Conservation (phyloP, 768 basidiomycete species). For the Boletus subcaerulescens region DNA sequence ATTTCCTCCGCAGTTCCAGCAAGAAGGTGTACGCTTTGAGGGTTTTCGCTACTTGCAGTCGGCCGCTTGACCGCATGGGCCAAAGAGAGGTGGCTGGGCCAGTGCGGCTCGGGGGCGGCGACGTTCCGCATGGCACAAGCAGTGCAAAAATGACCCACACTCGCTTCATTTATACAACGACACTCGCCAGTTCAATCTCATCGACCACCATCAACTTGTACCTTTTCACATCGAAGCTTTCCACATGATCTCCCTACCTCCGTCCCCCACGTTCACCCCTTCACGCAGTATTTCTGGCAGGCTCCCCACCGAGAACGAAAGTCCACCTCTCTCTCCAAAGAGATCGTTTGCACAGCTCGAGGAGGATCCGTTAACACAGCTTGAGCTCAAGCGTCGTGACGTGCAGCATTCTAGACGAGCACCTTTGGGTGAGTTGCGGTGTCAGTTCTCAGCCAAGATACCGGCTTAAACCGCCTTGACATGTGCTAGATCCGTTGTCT, state of each 20-base stretch:
- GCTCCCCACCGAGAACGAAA: constrained; percentile 8
- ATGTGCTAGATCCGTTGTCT: constrained; percentile 28
- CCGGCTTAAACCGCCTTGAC: constrained; percentile 1
- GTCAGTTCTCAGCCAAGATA: background rate
- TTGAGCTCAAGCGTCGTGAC: constrained; percentile 19
- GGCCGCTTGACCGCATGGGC: background rate
- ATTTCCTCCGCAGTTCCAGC: constrained; percentile 1
- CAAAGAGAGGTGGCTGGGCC: background rate
- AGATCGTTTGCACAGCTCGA: constrained; percentile 18
- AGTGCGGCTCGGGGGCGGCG: constrained; percentile 1
- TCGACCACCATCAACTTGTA: constrained; percentile 4
- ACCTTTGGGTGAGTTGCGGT: constrained; percentile 26
- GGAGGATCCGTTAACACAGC: constrained; percentile 10
- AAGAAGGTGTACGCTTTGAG: constrained; percentile 10
- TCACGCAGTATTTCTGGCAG: background rate
- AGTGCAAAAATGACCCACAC: constrained; percentile 24
- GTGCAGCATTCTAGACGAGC: constrained; percentile 9
- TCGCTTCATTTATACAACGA: constrained; percentile 25
- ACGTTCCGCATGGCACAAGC: constrained; percentile 21
- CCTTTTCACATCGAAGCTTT: background rate
- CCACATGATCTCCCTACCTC: constrained; percentile 22
- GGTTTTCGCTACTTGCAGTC: background rate
- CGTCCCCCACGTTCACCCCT: constrained; percentile 5
- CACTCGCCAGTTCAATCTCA: constrained; percentile 11
- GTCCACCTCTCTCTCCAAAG: constrained; percentile 18